phyloP scores from a whole-genome alignment of 164 flowering plant species.

The Tetracentron sinense region DNA sequence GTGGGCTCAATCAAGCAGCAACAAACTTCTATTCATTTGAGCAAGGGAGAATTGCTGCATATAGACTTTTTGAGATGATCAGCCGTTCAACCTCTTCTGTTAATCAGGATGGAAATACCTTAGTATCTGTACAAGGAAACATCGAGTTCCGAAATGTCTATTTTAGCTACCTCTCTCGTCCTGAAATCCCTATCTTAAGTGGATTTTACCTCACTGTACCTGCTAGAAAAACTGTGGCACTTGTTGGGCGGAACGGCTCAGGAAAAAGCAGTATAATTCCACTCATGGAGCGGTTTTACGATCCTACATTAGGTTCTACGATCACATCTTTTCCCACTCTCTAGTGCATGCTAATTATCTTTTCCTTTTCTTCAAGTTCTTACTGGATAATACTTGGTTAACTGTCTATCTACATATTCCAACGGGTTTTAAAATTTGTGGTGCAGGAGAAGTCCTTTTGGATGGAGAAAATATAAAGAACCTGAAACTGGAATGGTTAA shows the following conservation, averaged over 20 bases:
- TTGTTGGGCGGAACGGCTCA: slow-evolving; percentile 96
- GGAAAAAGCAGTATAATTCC: slow-evolving; percentile 99
- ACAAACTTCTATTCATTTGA: slow-evolving; percentile 98
- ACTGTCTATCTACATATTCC: slow-evolving; percentile 2
- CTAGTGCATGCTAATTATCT: not conserved
- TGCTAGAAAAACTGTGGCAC: slow-evolving; percentile 92
- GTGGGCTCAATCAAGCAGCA: slow-evolving; percentile 99
- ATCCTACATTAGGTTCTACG: slow-evolving; percentile 84
- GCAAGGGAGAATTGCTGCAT: slow-evolving; percentile 98
- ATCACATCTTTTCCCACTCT: not conserved
- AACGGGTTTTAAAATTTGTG: slow-evolving; percentile 7
- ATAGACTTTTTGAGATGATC: slow-evolving; percentile 96
- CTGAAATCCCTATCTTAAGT: slow-evolving; percentile 95
- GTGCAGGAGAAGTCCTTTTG: slow-evolving; percentile 91
- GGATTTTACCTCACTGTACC: slow-evolving; percentile 92
- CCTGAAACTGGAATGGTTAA: slow-evolving; percentile 83
- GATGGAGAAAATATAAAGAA: slow-evolving; percentile 95
- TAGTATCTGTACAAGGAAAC: slow-evolving; percentile 75
- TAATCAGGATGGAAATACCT: slow-evolving; percentile 68
- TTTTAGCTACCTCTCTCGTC: slow-evolving; percentile 93
- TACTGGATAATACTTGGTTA: not conserved
- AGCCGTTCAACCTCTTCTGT: slow-evolving; percentile 77
- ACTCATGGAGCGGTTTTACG: slow-evolving; percentile 98
- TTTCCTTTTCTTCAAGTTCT: not conserved
- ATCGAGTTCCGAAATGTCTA: slow-evolving; percentile 96